Base-by-base conservation (phyloP, 495 filamentous ascomycete genomes). In the Hypoxylon trugodes region DNA sequence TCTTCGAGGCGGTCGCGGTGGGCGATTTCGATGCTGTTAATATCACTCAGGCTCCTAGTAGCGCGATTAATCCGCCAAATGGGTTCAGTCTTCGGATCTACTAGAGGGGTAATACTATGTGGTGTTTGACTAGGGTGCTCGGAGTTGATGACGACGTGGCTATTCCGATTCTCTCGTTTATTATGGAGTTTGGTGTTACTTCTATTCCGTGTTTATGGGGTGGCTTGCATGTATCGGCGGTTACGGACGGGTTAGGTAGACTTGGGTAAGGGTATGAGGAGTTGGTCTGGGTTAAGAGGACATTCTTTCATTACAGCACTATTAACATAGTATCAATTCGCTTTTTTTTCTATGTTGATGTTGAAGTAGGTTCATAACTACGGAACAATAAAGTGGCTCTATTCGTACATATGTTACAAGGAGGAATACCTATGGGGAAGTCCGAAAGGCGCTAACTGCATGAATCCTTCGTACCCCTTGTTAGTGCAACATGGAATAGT, bases 1-100 rank as follows among this genome's bases (percentile, higher is more conserved):
- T 68, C 52, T 72, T 55, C 55, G 67, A 70, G 67, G 21, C 50
- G 1, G 69, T 59, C 0, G 59, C 69, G 1, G 59, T 68, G 1
- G 69, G 67, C 18, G 36, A 50, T 10, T 52, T 49, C 19, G 61
- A 71, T 10, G 28, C 59, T 24, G 65, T 64, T 42, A 36, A 54
- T 16, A 61, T 71, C n/a, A 2, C 8, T 10, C 70, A 73, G 59
- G 69, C 61, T 45, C 68, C 15, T 6, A 8, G 52, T 26, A 15
- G n/a, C 13, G 53, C 40, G 0, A 24, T 33, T 21, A 18, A 58
- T 13, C 53, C 36, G 15, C 68, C 68, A 12, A 64, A 67, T 21
- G 68, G 69, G 0, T 13, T 72, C 26, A 70, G 69, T 43, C 49
- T 70, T 24, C 56, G 45, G 12, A 25, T 13, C 19, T 45, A 13